Base-by-base conservation (phyloP, 2,329 filamentous ascomycete genomes). In the Thielaviopsis populi region DNA sequence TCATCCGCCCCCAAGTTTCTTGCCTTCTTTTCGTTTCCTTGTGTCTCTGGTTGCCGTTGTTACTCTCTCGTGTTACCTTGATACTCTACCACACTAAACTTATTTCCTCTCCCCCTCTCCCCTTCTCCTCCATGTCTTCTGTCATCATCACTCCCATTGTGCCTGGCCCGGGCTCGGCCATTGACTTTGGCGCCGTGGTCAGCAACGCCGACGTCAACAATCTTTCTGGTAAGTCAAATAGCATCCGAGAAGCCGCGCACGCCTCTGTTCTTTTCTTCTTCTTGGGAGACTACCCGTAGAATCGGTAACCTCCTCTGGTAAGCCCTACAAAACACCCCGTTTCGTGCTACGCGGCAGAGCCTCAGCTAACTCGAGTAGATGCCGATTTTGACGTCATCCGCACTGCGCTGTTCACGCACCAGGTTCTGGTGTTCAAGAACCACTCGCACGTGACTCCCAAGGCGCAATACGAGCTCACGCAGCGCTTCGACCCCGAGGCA, bases 391-490 rank as follows among this genome's bases (percentile, higher is more conserved):
- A 78, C 7, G 72, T 78, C 22, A 83, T 91, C 69, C 81, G 79
- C 66, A 74, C 83, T 19, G 82, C 86, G 1, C 79, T 91, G 3
- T 90, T 87, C 76, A 78, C 74, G 13, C 76, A 87, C 70, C 85
- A 87, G 66, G 81, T 91, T 15, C 76, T 91, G 11, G 79, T 91
- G 33, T 81, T 91, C 75, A 89, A 87, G 72, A 77, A 82, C 70
- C 86, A 90, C 71, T 70, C 76, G 53, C 76, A 81, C 50, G 76
- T 86, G 27, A 81, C 85, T 0, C 84, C 88, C 1, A 83, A 81
- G 70, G 84, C 86, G 7, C 88, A 91, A 71, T 91, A 85, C 70
- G 82, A 86, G 67, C 77, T 91, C 48, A 91, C 87, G 1, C 83
- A 81, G 61, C 81, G 82, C 63, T 91, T 91, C 73, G 88, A 91